Base-by-base conservation (phyloP, 805 yeast species). In the Tetrapisispora pingtungensis region DNA sequence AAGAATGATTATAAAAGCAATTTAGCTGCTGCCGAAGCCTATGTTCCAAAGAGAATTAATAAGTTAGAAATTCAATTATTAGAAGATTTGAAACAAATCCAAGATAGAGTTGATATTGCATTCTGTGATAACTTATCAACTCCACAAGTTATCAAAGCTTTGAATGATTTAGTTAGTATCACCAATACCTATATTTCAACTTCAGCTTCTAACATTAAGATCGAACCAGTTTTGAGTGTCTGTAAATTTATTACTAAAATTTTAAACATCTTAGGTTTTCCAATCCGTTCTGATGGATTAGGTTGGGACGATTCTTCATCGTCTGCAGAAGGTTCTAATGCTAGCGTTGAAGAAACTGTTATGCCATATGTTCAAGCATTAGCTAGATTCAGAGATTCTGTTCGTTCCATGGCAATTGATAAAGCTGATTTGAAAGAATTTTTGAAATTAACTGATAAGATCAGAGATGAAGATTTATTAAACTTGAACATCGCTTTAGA, bases 91-190 rank as follows among this genome's bases (percentile, higher is more conserved):
- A 58, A 59, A 5, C 51, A 52, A 1, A 68, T 85, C 13, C 81
- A 84, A 59, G 61, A 58, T 6, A 75, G 70, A 17, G 85, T 84
- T 1, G 84, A 88, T 59, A 70, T 64, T 18, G 84, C 95, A 1
- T 84, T 93, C 67, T 81, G 95, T 66, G 98, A 93, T 61, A 93
- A 87, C 60, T 71, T 93, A 50, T 66, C 89, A 3, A 83, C 93
- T 1, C 93, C 95, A 19, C 72, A 68, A 45, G 96, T 81, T 0
- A 63, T 93, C 46, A 77, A 82, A 50, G 59, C 69, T 1, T 55
- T 93, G 41, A 66, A 74, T 48, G 94, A 84, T 15, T 66, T 93
- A 45, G 81, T 90, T 5, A 76, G 82, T 27, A 73, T 71, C 45
- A 59, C 85, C 7, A 90, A 93, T 62, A 74, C 78, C 32, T 93